Evolutionary conservation across 148 eudicot genomes (phyloP), one percentile per base, ranked within the genome.

Genomic region (Polygonum maritimum): DNA sequence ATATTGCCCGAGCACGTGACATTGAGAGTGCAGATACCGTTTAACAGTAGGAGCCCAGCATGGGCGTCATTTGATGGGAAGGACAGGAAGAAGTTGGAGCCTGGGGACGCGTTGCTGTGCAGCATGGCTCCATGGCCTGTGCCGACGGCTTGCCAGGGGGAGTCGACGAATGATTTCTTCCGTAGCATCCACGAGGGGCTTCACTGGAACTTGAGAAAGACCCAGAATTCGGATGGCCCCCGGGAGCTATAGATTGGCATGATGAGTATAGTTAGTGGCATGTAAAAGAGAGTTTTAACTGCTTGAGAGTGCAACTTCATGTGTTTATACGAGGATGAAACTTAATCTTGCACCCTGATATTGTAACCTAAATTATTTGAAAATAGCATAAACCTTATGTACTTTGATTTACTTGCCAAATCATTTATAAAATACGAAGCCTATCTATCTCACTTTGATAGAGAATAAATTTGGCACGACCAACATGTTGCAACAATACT

Each of bases 61-160:
- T 91, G 91, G 91, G 96, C 83, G 21, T 91, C 96, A 63, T 91
- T 91, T 41, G 96, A 91, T 31, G 96, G 96, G 4, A 91, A 91
- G 55, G 91, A 77, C 79, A 74, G 96, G 21, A 91, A 82, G 86
- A 79, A 74, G 81, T 80, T 91, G 77, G 89, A 81, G 4, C 88
- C 96, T 0, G 96, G 96, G 7, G 96, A 91, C 80, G 96, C 97
- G 6, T 91, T 94, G 36, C 81, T 92, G 40, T 94, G 98, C 86
- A 94, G 98, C 88, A 92, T 94, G 89, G 96, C 98, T 2, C 87
- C 92, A 54, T 94, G 98, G 92, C 98, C 98, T 4, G 98, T 94
- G 11, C 96, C 98, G 21, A 95, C 96, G 7, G 98, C 97, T 2
- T 92, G 98, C 58, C 93, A 88, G 78, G 77, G 65, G 1, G 94